A percentile compares a stretch with the other conserved stretches of the same genome.
Evolutionary conservation across 2,329 filamentous ascomycete species (phyloP).

Genomic region (Sclerotinia nivalis): DNA sequence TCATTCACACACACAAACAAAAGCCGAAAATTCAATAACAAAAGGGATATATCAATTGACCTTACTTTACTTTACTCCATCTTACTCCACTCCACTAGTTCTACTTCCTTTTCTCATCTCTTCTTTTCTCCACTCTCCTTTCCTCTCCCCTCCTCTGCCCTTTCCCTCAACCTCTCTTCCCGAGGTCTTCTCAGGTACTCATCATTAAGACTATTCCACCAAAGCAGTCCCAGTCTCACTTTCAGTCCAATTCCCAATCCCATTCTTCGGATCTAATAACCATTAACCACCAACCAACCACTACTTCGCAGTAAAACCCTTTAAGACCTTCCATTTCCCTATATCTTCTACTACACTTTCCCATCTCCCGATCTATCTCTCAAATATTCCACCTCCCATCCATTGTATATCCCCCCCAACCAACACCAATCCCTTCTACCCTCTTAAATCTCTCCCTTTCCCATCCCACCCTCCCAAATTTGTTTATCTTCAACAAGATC

Average conservation of each 20-base stretch:
- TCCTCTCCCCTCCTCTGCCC: background rate
- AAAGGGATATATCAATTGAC: conserved; percentile 7
- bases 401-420: background rate
- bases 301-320: conserved; percentile 10
- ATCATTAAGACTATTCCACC: conserved; percentile 16
- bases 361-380: background rate
- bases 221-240: background rate
- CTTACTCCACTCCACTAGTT: background rate
- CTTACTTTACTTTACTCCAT: background rate
- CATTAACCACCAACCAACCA: conserved; percentile 8
- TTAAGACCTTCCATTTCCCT: background rate
- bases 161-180: background rate
- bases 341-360: background rate
- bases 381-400: background rate
- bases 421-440: conserved; percentile 1
- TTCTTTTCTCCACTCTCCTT: background rate
- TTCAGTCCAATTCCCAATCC: background rate
- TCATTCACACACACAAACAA: too few relatives aligned
- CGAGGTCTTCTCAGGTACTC: background rate
- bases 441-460: background rate
- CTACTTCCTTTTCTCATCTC: background rate
- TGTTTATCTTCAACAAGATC: conserved; percentile 2
- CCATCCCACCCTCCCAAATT: background rate
- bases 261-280: conserved; percentile 10
- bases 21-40: background rate